Base-by-base conservation (phyloP, 2,329 filamentous ascomycete species). In the Basipetospora chlamydospora region DNA sequence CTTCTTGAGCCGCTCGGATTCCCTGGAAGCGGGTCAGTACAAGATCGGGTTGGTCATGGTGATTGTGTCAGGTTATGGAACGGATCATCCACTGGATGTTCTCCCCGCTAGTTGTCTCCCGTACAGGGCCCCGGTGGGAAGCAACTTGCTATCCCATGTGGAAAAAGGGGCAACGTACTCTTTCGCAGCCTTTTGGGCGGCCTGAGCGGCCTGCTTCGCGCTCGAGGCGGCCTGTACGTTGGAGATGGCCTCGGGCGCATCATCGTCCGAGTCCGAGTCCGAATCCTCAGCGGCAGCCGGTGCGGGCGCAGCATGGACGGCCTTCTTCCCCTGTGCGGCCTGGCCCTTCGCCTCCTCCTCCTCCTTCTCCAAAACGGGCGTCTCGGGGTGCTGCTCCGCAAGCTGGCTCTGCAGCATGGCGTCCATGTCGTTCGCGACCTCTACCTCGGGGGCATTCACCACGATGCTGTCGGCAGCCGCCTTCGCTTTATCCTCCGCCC, bases 241-340 rank as follows among this genome's bases (percentile, higher is more conserved):
- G 1, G 70, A 73, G n/a, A 75, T 61, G 3, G 66, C 70, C 50
- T 75, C 71, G 7, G 70, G 70, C 0, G 69, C 69, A 33, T 66
- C 69, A 36, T 73, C 68, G 29, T 70, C 66, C 28, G 62, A 63
- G 9, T 59, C 58, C 12, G 18, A 32, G 13, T 38, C 35, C 22
- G 26, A 20, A 5, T 57, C 57, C 6, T 57, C 53, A 3, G 59
- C 39, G 5, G 47, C 40, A 26, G 43, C 34, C 16, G 28, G 11
- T 12, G 41, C 36, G 1, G 40, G 23, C 35, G 42, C 34, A 3
- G 43, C n/a, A n/a, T n/a, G n/a, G n/a, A n/a, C n/a, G n/a, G n/a
- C n/a, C n/a, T n/a, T n/a, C n/a, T n/a, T n/a, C n/a, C n/a, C n/a
- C n/a, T n/a, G n/a, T n/a, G n/a, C n/a, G n/a, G n/a, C n/a, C n/a